Base-by-base conservation (phyloP, 1,284 basidiomycete species). In the Cryptococcus amylolentus region DNA sequence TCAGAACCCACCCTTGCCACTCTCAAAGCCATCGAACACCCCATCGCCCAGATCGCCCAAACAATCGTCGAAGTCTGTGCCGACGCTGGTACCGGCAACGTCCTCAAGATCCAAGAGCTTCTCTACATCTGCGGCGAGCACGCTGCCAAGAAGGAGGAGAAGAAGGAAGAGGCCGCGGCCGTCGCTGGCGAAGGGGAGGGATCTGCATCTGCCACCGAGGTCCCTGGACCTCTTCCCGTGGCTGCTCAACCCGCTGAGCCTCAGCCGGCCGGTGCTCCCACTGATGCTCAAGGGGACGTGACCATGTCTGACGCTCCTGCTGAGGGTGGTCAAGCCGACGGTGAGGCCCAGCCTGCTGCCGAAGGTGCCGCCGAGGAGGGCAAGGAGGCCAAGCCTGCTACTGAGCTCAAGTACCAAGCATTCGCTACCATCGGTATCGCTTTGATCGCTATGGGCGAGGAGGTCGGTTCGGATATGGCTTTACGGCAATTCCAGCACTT, bases 361-460 rank as follows among this genome's bases (percentile, higher is more conserved):
- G 60, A 62, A 31, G 57, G 55, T 0, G 55, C 60, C 4, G 62
- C 52, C 14, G 69, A 73, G 52, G 66, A 72, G 51, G 73, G 82
- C 62, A 82, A 84, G 62, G 83, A 85, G 10, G 79, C 83, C 2
- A 82, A 82, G 50, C 54, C 57, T 28, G 80, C 84, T 49, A 80
- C 83, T 65, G 84, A 90, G 60, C 88, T 96, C 65, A 87, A 88
- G 39, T 92, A 91, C 82, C 91, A 98, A 77, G 85, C 91, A 1
- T 91, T 98, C 65, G 91, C 96, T 13, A 92, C 96, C 42, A 83
- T 99, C 46, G 95, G 91, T 44, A 91, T 98, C 66, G 89, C 95
- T 0, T 78, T 98, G 49, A 89, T 98, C 43, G 88, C 95, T 1
- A 98, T 98, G 94, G 96, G 96, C 42, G 96, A 98, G 77, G 95